Percentiles rank a stretch among this genome's conserved stretches.
Evolutionary conservation across 768 basidiomycete species (phyloP).

Genomic region (Tulasnella sp.): DNA sequence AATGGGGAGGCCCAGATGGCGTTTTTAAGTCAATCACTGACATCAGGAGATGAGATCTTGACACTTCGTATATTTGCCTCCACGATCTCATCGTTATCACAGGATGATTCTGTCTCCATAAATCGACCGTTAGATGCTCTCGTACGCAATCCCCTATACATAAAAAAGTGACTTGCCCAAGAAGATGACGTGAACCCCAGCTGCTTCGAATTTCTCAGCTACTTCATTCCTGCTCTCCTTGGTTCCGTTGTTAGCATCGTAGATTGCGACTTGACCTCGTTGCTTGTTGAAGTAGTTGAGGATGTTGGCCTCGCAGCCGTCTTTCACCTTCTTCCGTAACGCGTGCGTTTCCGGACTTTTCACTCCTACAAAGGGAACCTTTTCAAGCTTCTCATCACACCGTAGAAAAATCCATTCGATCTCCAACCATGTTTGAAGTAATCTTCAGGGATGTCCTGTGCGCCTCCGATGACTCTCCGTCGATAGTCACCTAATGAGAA

Average conservation of each 20-base stretch:
- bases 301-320: conserved; percentile 80
- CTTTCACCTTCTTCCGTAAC: conserved; percentile 59
- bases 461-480: conserved; percentile 76
- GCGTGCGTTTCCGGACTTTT: conserved; percentile 72
- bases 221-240: conserved; percentile 52
- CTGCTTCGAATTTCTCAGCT: conserved; percentile 74
- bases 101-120: conserved; percentile 58
- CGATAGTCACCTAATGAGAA: conserved; percentile 93
- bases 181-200: conserved; percentile 85
- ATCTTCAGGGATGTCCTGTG: conserved; percentile 78
- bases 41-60: conserved; percentile 97
- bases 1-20: too few relatives aligned
- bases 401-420: conserved; percentile 14
- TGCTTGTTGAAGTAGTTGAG: conserved; percentile 70
- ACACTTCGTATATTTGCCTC: conserved; percentile 90
- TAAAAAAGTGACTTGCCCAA: conserved; percentile 43
- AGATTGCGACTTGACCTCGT: conserved; percentile 91
- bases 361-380: conserved; percentile 41
- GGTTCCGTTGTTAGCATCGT: conserved; percentile 94
- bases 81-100: conserved; percentile 87
- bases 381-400: too few relatives aligned
- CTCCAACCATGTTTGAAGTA: conserved; percentile 74
- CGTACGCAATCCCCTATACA: too few relatives aligned
- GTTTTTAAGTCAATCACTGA: conserved; percentile 31
- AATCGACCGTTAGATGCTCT: background rate